Percentiles rank a stretch among this genome's conserved stretches.
These are phyloP conservation scores for Aspergillus fijiensis DNA, from an alignment of 2,329 filamentous ascomycete species.

Conservation along the genomic window DNA sequence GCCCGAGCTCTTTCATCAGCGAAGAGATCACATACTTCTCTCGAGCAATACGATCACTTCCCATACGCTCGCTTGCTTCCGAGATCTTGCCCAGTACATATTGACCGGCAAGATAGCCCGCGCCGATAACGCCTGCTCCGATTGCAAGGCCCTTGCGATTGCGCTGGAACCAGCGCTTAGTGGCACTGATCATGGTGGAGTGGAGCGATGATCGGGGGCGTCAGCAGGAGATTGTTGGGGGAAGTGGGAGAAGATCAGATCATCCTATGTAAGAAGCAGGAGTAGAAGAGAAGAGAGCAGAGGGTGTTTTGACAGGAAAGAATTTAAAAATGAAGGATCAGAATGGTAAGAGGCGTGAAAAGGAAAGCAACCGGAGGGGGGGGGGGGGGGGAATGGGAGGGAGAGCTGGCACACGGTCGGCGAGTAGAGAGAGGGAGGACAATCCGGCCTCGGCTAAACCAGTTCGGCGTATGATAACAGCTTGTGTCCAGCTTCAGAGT, in stretches of 20 bases:
- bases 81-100: conserved; percentile 90
- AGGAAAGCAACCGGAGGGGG: conserved; percentile 2
- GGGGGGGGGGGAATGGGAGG: background rate
- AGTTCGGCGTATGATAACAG: conserved; percentile 12
- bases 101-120: conserved; percentile 86
- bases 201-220: conserved; percentile 18
- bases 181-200: conserved; percentile 63
- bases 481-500: conserved; percentile 6
- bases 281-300: background rate
- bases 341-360: conserved; percentile 4
- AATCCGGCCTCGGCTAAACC: conserved; percentile 33
- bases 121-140: conserved; percentile 81
- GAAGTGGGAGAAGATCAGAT: conserved; percentile 7
- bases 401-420: conserved; percentile 6
- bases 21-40: conserved; percentile 70
- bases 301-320: background rate
- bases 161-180: conserved; percentile 86
- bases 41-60: conserved; percentile 89
- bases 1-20: background rate
- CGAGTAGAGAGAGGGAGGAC: conserved; percentile 10
- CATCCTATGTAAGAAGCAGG: conserved; percentile 13
- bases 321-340: background rate
- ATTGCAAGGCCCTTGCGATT: conserved; percentile 89
- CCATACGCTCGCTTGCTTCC: conserved; percentile 94
- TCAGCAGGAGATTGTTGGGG: conserved; percentile 5